phyloP scores from a whole-genome alignment of 495 filamentous ascomycete species.

The Collariella sp. region DNA sequence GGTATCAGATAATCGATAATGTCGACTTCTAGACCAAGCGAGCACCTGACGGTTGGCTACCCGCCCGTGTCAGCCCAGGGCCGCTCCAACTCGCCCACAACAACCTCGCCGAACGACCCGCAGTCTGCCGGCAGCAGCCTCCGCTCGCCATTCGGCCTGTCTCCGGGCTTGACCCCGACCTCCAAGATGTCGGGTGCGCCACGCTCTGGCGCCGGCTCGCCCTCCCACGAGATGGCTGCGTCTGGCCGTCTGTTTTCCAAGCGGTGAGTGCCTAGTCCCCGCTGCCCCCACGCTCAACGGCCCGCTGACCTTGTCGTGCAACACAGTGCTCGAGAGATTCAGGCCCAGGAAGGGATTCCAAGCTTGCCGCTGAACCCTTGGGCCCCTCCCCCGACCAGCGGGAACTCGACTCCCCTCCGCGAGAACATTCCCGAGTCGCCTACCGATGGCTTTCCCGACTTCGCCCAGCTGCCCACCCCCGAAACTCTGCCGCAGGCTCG shows the following conservation, averaged over 20 bases:
- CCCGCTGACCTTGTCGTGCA: constrained; percentile 15
- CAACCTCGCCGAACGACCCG: constrained; percentile 81
- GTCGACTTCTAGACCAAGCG: constrained; percentile 75
- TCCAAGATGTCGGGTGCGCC: constrained; percentile 62
- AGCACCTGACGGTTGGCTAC: constrained; percentile 65
- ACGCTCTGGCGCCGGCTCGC: constrained; percentile 89
- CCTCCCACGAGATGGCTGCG: constrained; percentile 78
- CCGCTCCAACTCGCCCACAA: constrained; percentile 78
- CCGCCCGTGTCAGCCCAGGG: constrained; percentile 52
- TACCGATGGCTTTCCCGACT: constrained; percentile 90
- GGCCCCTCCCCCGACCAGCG: constrained; percentile 85
- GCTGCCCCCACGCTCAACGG: constrained; percentile 7
- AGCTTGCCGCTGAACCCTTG: constrained; percentile 72
- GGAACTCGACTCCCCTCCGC: constrained; percentile 88
- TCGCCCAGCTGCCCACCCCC: constrained; percentile 54
- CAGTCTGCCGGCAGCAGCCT: constrained; percentile 52
- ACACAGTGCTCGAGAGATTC: constrained; percentile 82
- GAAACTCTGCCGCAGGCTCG: constrained; percentile 50
- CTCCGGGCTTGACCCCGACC: constrained; percentile 52
- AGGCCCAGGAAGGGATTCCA: constrained; percentile 80
- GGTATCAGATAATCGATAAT: constrained; percentile 71
- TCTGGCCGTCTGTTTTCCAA: constrained; percentile 74
- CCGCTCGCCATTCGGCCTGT: constrained; percentile 67
- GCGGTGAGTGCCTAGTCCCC: constrained; percentile 52
- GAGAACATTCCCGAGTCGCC: constrained; percentile 98